Evolutionary conservation across 345 rosid species (phyloP).

Genomic region (Bruguiera sexangula): DNA sequence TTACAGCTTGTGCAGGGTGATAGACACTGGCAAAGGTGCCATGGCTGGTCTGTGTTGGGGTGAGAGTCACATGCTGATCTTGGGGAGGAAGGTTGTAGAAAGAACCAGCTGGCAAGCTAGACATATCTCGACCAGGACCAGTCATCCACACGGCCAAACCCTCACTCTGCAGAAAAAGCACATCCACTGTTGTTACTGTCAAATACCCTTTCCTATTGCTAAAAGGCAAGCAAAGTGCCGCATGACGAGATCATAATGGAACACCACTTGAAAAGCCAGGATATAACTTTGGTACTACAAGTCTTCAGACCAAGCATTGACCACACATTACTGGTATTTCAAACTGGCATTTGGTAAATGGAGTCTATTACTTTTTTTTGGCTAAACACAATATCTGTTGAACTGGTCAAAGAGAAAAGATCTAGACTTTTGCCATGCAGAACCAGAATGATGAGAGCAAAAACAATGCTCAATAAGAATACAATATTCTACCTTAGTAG

Average conservation of each 20-base stretch:
- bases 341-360: too few species aligned
- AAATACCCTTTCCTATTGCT: background rate
- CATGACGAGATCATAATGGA: background rate
- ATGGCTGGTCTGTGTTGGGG: constrained; percentile 70
- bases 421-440: too few species aligned
- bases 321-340: background rate
- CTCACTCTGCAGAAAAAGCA: constrained; percentile 62
- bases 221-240: background rate
- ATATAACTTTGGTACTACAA: background rate
- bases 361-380: too few species aligned
- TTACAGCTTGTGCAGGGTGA: constrained; percentile 72
- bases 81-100: constrained; percentile 81
- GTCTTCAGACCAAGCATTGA: background rate
- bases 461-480: too few species aligned
- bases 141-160: constrained; percentile 80
- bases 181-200: constrained; percentile 18
- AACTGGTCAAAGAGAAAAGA: too few species aligned
- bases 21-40: constrained; percentile 62
- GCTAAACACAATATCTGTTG: too few species aligned
- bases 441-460: too few species aligned
- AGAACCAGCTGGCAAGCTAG: constrained; percentile 64
- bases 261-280: background rate
- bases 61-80: constrained; percentile 72
- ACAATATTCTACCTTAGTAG: too few species aligned
- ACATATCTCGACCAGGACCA: constrained; percentile 67